These are phyloP conservation scores for Astrothelium subdiscretum DNA, from an alignment of 495 filamentous ascomycete species.

Conservation along the genomic window DNA sequence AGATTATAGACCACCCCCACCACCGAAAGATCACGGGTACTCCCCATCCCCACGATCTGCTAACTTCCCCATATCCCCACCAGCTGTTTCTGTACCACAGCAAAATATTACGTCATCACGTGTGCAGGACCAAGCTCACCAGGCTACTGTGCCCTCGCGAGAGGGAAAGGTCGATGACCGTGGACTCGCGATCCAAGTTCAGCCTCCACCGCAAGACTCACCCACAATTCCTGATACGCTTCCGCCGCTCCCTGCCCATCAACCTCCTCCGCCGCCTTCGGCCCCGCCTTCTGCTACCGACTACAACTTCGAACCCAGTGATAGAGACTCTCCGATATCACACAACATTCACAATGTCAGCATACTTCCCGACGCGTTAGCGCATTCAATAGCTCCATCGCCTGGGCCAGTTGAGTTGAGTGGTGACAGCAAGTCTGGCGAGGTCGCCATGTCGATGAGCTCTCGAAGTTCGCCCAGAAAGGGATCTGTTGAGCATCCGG, in stretches of 20 bases:
- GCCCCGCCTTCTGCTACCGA: slow-evolving; percentile 30
- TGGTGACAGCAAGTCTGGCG: slow-evolving; percentile 8
- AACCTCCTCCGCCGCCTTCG: slow-evolving; percentile 28
- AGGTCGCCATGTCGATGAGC: slow-evolving; percentile 1
- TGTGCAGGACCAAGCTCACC: not conserved
- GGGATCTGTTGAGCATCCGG: not conserved
- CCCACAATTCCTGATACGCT: slow-evolving; percentile 5
- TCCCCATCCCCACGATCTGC: slow-evolving; percentile 12
- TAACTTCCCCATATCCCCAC: not conserved
- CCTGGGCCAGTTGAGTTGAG: slow-evolving; percentile 12
- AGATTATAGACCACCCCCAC: slow-evolving; percentile 18
- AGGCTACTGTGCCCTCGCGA: slow-evolving; percentile 23
- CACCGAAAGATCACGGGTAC: slow-evolving; percentile 23
- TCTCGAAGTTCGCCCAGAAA: not conserved
- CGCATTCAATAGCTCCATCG: slow-evolving; percentile 6
- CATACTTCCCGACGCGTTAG: slow-evolving; percentile 9
- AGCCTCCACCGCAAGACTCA: not conserved
- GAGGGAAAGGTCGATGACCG: slow-evolving; percentile 28
- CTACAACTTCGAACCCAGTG: slow-evolving; percentile 16
- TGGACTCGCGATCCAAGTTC: slow-evolving; percentile 33
- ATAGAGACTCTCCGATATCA: slow-evolving; percentile 5
- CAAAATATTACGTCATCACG: not conserved
- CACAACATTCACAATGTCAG: slow-evolving; percentile 9
- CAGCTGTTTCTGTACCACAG: not conserved
- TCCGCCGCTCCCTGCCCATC: slow-evolving; percentile 17